phyloP scores from a whole-genome alignment of 345 rosid genomes.

The Passiflora organensis region DNA sequence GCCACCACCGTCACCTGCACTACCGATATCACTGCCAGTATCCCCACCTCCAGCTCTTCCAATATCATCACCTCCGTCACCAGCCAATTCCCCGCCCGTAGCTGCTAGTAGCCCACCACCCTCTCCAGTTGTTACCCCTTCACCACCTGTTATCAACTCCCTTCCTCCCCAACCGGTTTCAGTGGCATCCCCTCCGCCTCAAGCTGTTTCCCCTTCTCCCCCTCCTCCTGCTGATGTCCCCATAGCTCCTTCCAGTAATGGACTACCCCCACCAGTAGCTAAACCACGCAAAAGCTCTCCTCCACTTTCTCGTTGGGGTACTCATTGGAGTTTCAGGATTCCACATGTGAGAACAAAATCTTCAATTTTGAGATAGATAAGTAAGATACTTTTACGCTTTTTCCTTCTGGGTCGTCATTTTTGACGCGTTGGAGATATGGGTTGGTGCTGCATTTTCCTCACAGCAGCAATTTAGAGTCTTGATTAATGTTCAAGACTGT shows the following conservation, averaged over 20 bases:
- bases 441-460: slow-evolving; percentile 29
- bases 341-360: no score
- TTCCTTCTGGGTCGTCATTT: slow-evolving; percentile 10
- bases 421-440: slow-evolving; percentile 23
- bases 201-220: slow-evolving; percentile 31
- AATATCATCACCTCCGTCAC: slow-evolving; percentile 38
- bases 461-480: neutral
- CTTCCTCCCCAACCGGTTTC: slow-evolving; percentile 49
- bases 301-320: slow-evolving; percentile 34
- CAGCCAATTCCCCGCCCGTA: slow-evolving; percentile 25
- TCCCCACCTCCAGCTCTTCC: slow-evolving; percentile 41
- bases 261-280: slow-evolving; percentile 43
- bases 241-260: slow-evolving; percentile 23
- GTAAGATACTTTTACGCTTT: slow-evolving; percentile 16
- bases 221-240: slow-evolving; percentile 27
- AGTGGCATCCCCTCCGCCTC: slow-evolving; percentile 47
- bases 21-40: slow-evolving; percentile 20
- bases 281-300: slow-evolving; percentile 36
- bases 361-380: slow-evolving; percentile 4
- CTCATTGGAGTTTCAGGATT: no score
- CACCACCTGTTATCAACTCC: slow-evolving; percentile 40
- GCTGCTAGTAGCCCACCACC: slow-evolving; percentile 23
- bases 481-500: neutral
- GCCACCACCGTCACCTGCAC: slow-evolving; percentile 12
- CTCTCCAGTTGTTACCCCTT: slow-evolving; percentile 36